Base-by-base conservation (phyloP, 2,329 filamentous ascomycete genomes). In the Penicillium vulpinum region DNA sequence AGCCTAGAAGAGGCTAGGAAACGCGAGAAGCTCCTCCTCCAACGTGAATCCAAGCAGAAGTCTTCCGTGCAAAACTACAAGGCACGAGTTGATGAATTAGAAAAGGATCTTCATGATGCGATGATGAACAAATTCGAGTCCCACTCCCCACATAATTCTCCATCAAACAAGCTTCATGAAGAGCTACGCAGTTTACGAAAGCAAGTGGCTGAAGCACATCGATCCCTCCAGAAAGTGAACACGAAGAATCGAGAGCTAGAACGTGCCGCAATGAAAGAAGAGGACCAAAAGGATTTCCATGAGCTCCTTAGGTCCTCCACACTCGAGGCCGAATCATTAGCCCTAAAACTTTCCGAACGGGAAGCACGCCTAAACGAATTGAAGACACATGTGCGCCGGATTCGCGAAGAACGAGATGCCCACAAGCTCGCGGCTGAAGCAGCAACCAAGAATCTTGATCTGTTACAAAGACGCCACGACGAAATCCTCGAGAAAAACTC, bases 311-410 rank as follows among this genome's bases (percentile, higher is more conserved):
- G 80, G 63, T 76, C 78, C 15, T 76, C 77, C 8, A 73, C 77
- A 6, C 72, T 78, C 2, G 80, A 82, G 65, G 75, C 80, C 40
- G 85, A 90, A 70, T 83, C 86, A 33, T 80, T 94, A n/a, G 87
- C 90, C 63, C 81, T 90, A 56, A 86, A 90, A 67, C 81, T 94
- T 28, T 80, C 83, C 6, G 85, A 89, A 67, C 86, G 89, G 59
- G 87, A 91, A 54, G 80, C 84, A 54, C 82, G 85, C 15, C 83
- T 92, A 47, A 83, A 84, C 39, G 74, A 78, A 55, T 62, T 79
- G 45, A 78, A 76, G 62, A 62, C 62, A 15, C 90, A 92, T 64
- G 81, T 95, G 21, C 85, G 89, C 56, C 83, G 87, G 26, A 73
- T 82, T 31, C 76, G 79, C 11, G 77, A 80, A 54, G 79, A 81